Percentiles rank a stretch among this genome's conserved stretches.
Conservation (phyloP, 2,329 filamentous ascomycete genomes). For the Phyllosticta paracitricarpa region DNA sequence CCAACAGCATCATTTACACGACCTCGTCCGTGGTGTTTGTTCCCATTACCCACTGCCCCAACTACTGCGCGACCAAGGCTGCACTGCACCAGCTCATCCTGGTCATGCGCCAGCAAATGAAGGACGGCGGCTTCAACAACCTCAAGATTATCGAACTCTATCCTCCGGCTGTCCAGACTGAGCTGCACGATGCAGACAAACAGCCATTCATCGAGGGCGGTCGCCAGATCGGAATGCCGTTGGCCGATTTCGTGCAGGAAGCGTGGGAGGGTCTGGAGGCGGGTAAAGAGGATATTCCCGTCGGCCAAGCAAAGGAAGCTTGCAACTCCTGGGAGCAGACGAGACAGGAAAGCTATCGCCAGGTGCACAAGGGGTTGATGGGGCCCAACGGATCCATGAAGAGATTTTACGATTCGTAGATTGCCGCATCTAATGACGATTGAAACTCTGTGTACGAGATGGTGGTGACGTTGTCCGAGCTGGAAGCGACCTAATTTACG, state of each 20-base stretch:
- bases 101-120: slow-evolving; percentile 41
- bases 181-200: slow-evolving; percentile 45
- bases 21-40: slow-evolving; percentile 42
- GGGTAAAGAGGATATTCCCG: slow-evolving; percentile 43
- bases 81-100: slow-evolving; percentile 46
- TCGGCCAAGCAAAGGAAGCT: slow-evolving; percentile 33
- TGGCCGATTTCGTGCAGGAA: slow-evolving; percentile 42
- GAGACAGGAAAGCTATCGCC: slow-evolving; percentile 30
- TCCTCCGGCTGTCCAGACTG: slow-evolving; percentile 47
- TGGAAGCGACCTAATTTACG: background rate
- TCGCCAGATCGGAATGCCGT: slow-evolving; percentile 42
- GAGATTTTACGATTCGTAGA: slow-evolving; percentile 2
- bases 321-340: slow-evolving; percentile 40
- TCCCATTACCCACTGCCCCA: slow-evolving; percentile 37
- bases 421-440: no score
- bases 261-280: slow-evolving; percentile 36
- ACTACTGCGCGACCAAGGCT: slow-evolving; percentile 48
- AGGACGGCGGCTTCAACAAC: slow-evolving; percentile 31
- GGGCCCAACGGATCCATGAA: background rate
- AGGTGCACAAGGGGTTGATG: slow-evolving; percentile 3
- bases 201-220: slow-evolving; percentile 45
- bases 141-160: slow-evolving; percentile 47
- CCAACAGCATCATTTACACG: slow-evolving; percentile 37
- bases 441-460: background rate
- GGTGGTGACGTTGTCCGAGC: background rate